These are phyloP conservation scores for Cryptosporidium sp. DNA, from an alignment of 169 alveolate species.

Conservation along the genomic window DNA sequence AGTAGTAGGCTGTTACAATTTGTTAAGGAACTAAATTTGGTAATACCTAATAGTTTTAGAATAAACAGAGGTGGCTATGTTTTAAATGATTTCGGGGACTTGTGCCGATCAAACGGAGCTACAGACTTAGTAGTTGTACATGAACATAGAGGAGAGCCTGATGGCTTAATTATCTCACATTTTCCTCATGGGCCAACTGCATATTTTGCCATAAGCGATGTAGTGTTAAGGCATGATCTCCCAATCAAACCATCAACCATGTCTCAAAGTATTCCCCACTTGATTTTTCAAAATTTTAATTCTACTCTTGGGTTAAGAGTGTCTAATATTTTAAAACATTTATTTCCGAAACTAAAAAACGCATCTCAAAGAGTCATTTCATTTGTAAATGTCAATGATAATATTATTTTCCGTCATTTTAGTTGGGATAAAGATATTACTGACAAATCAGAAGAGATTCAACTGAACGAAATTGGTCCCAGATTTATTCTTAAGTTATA, in stretches of 20 bases:
- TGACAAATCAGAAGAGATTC: slow-evolving; percentile 86
- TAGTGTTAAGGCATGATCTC: slow-evolving; percentile 97
- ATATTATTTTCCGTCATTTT: slow-evolving; percentile 94
- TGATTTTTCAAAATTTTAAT: slow-evolving; percentile 94
- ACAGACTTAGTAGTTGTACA: slow-evolving; percentile 94
- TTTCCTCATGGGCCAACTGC: slow-evolving; percentile 99
- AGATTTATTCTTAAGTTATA: slow-evolving; percentile 94
- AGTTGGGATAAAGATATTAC: slow-evolving; percentile 86
- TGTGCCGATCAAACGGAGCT: slow-evolving; percentile 93
- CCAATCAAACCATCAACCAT: slow-evolving; percentile 94
- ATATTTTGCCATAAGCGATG: slow-evolving; percentile 95
- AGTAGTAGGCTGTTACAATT: slow-evolving; percentile 93
- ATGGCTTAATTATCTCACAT: slow-evolving; percentile 97
- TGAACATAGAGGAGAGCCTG: slow-evolving; percentile 97
- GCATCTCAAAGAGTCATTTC: slow-evolving; percentile 91
- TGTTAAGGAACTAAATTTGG: slow-evolving; percentile 94
- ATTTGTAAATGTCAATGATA: slow-evolving; percentile 92
- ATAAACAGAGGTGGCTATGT: slow-evolving; percentile 97
- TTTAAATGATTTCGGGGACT: slow-evolving; percentile 92
- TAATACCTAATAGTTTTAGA: slow-evolving; percentile 95
- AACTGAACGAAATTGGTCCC: slow-evolving; percentile 94
- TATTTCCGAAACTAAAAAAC: slow-evolving; percentile 93
- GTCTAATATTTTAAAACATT: slow-evolving; percentile 90
- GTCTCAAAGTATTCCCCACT: slow-evolving; percentile 96
- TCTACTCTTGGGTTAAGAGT: slow-evolving; percentile 93